These are phyloP conservation scores for Gossypium mustelinum DNA, from an alignment of 345 rosid genomes.

Conservation along the genomic window DNA sequence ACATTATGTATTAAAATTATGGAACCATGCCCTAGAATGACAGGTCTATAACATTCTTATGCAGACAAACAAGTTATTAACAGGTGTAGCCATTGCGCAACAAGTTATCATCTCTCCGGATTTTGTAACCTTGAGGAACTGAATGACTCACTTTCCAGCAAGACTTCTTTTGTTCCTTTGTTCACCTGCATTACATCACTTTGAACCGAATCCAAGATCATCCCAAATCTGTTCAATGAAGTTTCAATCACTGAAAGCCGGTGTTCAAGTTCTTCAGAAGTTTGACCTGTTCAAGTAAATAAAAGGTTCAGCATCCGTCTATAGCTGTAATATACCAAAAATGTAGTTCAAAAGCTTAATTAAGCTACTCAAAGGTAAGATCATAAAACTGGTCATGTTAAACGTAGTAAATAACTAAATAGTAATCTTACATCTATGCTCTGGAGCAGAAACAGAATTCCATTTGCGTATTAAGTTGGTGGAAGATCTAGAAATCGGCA, in stretches of 20 bases:
- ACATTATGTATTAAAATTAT: background rate
- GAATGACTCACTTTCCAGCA: slow-evolving; percentile 56
- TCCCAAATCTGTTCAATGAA: slow-evolving; percentile 68
- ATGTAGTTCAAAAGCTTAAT: slow-evolving; percentile 2
- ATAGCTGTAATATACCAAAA: slow-evolving; percentile 1
- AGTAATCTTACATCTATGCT: background rate
- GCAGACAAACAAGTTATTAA: background rate
- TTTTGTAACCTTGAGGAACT: slow-evolving; percentile 13
- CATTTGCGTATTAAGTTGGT: slow-evolving; percentile 46
- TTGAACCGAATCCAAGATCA: slow-evolving; percentile 78
- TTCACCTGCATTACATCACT: slow-evolving; percentile 77
- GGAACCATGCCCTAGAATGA: background rate
- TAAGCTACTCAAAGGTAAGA: slow-evolving; percentile 1
- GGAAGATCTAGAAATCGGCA: slow-evolving; percentile 53
- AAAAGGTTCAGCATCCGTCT: slow-evolving; percentile 10
- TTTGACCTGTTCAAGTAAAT: slow-evolving; percentile 47
- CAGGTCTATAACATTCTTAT: background rate
- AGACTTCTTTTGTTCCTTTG: slow-evolving; percentile 70
- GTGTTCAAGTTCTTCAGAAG: slow-evolving; percentile 65
- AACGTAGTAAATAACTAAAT: background rate
- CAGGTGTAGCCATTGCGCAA: background rate
- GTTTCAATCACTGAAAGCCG: slow-evolving; percentile 69
- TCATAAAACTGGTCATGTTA: background rate
- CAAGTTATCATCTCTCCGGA: background rate
- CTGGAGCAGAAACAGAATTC: slow-evolving; percentile 38